A percentile compares a stretch with the other conserved stretches of the same genome.
Conservation (phyloP, 2,329 filamentous ascomycete genomes). For the Raffaelea arxii region DNA sequence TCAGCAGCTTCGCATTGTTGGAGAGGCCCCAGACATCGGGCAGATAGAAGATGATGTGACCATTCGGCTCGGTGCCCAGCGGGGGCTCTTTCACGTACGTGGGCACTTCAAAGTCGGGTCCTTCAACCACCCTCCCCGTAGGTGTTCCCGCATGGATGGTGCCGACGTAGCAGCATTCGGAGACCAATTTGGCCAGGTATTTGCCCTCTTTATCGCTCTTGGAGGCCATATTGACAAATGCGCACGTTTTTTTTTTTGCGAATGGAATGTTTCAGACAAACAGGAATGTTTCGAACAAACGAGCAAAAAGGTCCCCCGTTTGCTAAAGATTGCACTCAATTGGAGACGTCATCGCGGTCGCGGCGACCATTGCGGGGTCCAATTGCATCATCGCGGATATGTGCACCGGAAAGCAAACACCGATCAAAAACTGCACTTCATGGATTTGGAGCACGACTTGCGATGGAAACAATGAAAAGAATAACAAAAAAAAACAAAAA, state of each 20-base stretch:
- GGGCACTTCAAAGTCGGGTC: slow-evolving; percentile 13
- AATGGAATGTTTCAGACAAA: not conserved
- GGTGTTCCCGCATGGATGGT: slow-evolving; percentile 17
- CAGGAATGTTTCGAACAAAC: not conserved
- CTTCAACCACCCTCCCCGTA: no score
- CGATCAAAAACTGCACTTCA: no score
- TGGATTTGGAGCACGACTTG: no score
- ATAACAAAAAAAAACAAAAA: not conserved
- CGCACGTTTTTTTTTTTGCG: no score
- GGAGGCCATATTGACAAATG: not conserved
- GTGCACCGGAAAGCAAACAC: no score
- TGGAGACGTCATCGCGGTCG: no score
- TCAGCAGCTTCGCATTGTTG: slow-evolving; percentile 13
- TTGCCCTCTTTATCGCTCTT: not conserved
- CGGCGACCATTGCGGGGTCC: no score
- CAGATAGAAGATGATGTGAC: slow-evolving; percentile 13
- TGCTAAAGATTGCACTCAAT: no score
- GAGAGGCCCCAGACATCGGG: slow-evolving; percentile 14
- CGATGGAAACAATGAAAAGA: not conserved
- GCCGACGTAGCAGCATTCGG: slow-evolving; percentile 16
- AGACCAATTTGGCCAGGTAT: slow-evolving; percentile 16
- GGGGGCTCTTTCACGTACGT: slow-evolving; percentile 18
- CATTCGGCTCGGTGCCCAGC: slow-evolving; percentile 6
- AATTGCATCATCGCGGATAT: no score
- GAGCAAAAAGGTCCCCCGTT: no score